Percentiles rank a stretch among this genome's conserved stretches.
Evolutionary conservation across 2,329 filamentous ascomycete genomes (phyloP).

Genomic region (Alternaria metachromatica): DNA sequence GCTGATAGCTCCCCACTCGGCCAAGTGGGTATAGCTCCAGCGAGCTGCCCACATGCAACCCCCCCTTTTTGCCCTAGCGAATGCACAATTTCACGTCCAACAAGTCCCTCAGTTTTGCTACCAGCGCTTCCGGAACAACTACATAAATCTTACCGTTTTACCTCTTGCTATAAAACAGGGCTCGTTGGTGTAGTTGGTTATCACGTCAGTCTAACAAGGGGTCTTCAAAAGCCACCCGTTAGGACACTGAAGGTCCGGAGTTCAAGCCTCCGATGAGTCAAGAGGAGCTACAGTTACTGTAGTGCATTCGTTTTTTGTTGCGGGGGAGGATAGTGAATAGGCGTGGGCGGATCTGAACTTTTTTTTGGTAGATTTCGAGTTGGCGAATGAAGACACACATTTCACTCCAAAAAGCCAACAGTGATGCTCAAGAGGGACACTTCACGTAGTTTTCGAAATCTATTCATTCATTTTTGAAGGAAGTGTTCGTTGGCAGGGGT

Average conservation of each 20-base stretch:
- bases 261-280: conserved; percentile 26
- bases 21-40: background rate
- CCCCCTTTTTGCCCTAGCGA: background rate
- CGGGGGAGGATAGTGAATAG: background rate
- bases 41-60: background rate
- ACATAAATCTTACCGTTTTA: accelerated
- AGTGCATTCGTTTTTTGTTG: background rate
- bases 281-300: background rate
- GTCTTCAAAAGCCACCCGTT: background rate
- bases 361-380: background rate
- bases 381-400: background rate
- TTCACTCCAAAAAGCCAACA: background rate
- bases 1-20: background rate
- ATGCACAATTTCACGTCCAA: accelerated
- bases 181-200: conserved; percentile 56
- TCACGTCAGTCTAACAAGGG: conserved; percentile 56
- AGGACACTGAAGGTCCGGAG: conserved; percentile 23
- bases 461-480: background rate
- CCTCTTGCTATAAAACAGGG: conserved; percentile 7
- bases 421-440: accelerated
- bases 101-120: background rate
- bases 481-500: background rate
- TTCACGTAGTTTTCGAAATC: background rate
- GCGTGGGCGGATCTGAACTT: background rate
- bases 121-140: background rate